Evolutionary conservation across 495 filamentous ascomycete species (phyloP).

Genomic region (Neurospora cerealis): DNA sequence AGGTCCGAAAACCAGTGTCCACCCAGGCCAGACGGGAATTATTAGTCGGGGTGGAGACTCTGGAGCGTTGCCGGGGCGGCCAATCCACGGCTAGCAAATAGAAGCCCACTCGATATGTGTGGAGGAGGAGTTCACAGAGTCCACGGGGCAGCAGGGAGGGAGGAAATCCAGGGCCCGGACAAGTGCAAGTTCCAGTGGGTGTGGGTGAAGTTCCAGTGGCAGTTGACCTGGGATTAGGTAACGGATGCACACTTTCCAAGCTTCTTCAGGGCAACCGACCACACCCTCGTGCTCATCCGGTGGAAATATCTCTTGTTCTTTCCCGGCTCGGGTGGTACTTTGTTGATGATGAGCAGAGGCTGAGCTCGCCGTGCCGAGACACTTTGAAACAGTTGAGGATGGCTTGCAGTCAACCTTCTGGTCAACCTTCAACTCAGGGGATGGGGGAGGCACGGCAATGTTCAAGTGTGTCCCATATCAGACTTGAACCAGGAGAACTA

Average conservation of each 20-base stretch:
- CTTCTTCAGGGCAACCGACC: background rate
- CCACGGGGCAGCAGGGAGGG: background rate
- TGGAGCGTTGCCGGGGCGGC: background rate
- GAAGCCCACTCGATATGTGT: background rate
- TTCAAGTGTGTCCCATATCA: background rate
- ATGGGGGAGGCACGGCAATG: background rate
- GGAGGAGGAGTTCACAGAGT: background rate
- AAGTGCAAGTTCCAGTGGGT: background rate
- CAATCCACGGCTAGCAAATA: background rate
- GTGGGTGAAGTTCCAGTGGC: background rate
- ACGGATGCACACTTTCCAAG: background rate
- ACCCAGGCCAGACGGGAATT: background rate
- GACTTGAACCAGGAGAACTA: background rate
- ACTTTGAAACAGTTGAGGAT: background rate
- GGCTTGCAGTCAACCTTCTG: background rate
- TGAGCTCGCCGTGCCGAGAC: background rate
- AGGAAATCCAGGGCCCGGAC: background rate
- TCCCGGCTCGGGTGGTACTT: background rate
- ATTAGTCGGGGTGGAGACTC: background rate
- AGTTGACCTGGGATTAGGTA: background rate
- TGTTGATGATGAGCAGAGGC: background rate
- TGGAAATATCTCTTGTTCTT: background rate
- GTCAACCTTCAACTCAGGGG: background rate
- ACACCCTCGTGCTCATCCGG: background rate
- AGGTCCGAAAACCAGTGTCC: background rate